Evolutionary conservation across 768 basidiomycete genomes (phyloP).

Genomic region (Phlebiopsis flavidoalba): DNA sequence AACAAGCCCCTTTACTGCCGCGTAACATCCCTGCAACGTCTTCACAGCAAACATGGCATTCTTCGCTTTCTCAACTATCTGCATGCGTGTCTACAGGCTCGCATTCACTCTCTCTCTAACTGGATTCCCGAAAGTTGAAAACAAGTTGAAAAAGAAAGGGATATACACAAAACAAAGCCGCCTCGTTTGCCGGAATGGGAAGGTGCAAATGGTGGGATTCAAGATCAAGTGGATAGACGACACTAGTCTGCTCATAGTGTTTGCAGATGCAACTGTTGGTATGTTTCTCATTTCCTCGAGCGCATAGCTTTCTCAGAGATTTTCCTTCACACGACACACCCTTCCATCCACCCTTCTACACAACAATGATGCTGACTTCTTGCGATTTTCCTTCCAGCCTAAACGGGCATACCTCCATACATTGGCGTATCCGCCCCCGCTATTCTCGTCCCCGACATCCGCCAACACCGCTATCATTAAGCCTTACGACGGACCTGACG

Average conservation of each 20-base stretch:
- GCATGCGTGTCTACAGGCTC: conserved; percentile 95
- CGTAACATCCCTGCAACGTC: conserved; percentile 10
- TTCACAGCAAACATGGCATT: conserved; percentile 43
- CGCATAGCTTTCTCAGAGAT: background rate
- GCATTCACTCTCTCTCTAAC: conserved; percentile 88
- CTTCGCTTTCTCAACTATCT: conserved; percentile 76
- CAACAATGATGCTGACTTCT: background rate
- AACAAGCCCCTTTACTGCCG: conserved; percentile 11
- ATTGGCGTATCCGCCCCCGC: conserved; percentile 74
- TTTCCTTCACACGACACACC: background rate
- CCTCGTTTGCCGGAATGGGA: conserved; percentile 93
- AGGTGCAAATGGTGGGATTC: conserved; percentile 79
- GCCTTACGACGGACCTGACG: conserved; percentile 95
- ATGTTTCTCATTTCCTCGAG: conserved; percentile 31
- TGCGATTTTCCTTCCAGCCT: conserved; percentile 43
- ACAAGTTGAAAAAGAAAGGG: conserved; percentile 97
- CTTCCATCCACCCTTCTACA: background rate
- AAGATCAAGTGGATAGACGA: conserved; percentile 99
- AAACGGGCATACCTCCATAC: conserved; percentile 94
- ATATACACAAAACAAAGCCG: conserved; percentile 87
- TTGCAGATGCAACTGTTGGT: conserved; percentile 88
- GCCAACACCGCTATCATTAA: conserved; percentile 60
- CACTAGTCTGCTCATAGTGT: conserved; percentile 91
- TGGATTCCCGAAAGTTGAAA: conserved; percentile 96
- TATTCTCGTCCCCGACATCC: conserved; percentile 52